These are phyloP conservation scores for Ilex asprella DNA, from an alignment of 257 asterid species.

Conservation along the genomic window DNA sequence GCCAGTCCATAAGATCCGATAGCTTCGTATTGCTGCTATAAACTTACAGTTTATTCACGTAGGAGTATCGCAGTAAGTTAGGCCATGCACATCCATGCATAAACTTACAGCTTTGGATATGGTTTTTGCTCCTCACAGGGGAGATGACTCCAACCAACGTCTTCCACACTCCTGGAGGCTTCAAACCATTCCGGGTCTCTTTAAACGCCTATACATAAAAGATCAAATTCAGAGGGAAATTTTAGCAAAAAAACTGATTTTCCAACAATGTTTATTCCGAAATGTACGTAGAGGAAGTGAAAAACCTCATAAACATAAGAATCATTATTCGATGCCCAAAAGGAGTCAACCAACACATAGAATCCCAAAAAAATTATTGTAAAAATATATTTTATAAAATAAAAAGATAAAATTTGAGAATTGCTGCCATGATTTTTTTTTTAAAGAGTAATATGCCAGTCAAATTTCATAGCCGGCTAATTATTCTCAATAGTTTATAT, in stretches of 20 bases:
- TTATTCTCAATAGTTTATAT: too few relatives aligned
- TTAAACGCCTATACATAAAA: constrained; percentile 51
- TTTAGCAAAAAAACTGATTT: not conserved
- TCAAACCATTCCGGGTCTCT: constrained; percentile 44
- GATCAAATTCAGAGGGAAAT: not conserved
- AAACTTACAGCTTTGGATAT: constrained; percentile 41
- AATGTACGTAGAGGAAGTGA: not conserved
- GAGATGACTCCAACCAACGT: constrained; percentile 58
- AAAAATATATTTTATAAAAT: constrained; percentile 1
- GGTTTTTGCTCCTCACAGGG: constrained; percentile 38
- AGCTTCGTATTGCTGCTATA: constrained; percentile 41
- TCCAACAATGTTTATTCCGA: not conserved
- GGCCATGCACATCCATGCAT: not conserved
- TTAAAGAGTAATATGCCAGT: too few relatives aligned
- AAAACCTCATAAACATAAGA: too few relatives aligned
- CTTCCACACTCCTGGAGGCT: constrained; percentile 76
- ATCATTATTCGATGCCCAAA: too few relatives aligned
- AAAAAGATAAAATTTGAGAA: not conserved
- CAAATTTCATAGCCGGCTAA: too few relatives aligned
- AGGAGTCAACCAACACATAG: not conserved
- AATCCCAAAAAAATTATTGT: not conserved
- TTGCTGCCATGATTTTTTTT: too few relatives aligned
- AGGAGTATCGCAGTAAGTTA: not conserved
- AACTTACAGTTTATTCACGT: not conserved
- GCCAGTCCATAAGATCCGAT: constrained; percentile 77